Evolutionary conservation across 73 alveolate species (phyloP), one percentile per base, ranked within the genome.

Genomic region (Uronychia setigera): DNA sequence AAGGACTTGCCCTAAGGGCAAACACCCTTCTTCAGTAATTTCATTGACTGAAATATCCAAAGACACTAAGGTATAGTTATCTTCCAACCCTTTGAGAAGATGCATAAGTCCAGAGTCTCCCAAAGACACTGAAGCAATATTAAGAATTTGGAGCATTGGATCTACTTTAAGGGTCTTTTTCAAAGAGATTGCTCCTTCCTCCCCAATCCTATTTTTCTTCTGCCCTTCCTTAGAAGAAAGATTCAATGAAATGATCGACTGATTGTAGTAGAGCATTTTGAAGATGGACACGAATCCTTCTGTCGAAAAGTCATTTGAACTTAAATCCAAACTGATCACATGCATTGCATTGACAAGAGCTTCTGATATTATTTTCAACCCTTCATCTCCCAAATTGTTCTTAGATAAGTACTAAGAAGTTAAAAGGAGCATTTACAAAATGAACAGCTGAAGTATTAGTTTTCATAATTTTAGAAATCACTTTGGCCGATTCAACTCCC

Each of bases 141-240:
- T 46, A 5, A 46, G 67, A 46, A 46, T 46, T 5, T 19, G 5
- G 5, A 46, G 67, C 67, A 46, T 46, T 19, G 67, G 67, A 19
- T 46, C 19, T 5, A 46, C 67, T 19, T 19, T 46, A 5, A 46
- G 67, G 67, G 19, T 46, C 67, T 46, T 46, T 19, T 46, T 46
- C n/a, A 46, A 5, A 5, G 19, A 5, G 19, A 46, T 46, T 46
- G 67, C 67, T 46, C 67, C 67, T 46, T 5, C 67, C 67, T 46
- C 67, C 19, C 67, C 67, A 11, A 46, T 46, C 67, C 67, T 46
- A 19, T 46, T 46, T 19, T 46, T 46, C 67, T 46, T 46, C n/a
- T 46, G 67, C 67, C 67, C 67, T 46, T 46, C 67, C 67, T 46
- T 46, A 46, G 67, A 46, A 46, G 67, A 46, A 46, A 19, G n/a